A percentile compares a stretch with the other conserved stretches of the same genome.
Evolutionary conservation across 768 basidiomycete genomes (phyloP).

Genomic region (Leccinum barrowsii): DNA sequence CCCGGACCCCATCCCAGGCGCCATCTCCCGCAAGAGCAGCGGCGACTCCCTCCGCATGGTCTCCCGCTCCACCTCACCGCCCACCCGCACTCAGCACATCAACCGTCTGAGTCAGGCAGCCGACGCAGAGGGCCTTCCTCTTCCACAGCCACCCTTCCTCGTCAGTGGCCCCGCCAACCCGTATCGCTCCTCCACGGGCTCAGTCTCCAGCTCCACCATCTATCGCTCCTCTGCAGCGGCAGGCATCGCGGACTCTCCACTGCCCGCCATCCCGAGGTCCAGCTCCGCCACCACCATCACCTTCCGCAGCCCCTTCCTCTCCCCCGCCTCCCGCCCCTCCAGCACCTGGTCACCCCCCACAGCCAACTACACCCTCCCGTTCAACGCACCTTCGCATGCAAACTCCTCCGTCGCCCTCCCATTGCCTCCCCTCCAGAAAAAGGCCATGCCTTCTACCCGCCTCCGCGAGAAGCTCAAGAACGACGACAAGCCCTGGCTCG

Average conservation of each 20-base stretch:
- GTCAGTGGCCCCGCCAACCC: conserved; percentile 32
- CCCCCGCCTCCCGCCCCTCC: conserved; percentile 64
- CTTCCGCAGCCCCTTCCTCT: conserved; percentile 69
- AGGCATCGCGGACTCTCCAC: conserved; percentile 8
- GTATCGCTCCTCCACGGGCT: conserved; percentile 34
- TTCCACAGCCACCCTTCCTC: conserved; percentile 49
- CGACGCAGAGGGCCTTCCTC: conserved; percentile 27
- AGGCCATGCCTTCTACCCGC: conserved; percentile 42
- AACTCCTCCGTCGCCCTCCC: conserved; percentile 32
- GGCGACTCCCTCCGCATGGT: conserved; percentile 35
- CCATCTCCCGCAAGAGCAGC: conserved; percentile 45
- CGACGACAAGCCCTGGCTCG: conserved; percentile 45
- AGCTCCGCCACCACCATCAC: conserved; percentile 39
- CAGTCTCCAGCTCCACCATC: conserved; percentile 15
- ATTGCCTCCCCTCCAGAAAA: conserved; percentile 40
- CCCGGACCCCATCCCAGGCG: conserved; percentile 52
- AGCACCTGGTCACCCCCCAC: conserved; percentile 61
- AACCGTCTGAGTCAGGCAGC: conserved; percentile 14
- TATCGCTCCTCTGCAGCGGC: conserved; percentile 27
- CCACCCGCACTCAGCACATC: conserved; percentile 20
- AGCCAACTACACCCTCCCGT: conserved; percentile 26
- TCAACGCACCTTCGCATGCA: conserved; percentile 28
- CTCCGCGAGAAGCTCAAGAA: conserved; percentile 48
- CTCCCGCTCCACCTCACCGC: conserved; percentile 23
- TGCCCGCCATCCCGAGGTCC: conserved; percentile 35